phyloP scores from a whole-genome alignment of 2,329 filamentous ascomycete genomes.

The Aspergillus ustus region DNA sequence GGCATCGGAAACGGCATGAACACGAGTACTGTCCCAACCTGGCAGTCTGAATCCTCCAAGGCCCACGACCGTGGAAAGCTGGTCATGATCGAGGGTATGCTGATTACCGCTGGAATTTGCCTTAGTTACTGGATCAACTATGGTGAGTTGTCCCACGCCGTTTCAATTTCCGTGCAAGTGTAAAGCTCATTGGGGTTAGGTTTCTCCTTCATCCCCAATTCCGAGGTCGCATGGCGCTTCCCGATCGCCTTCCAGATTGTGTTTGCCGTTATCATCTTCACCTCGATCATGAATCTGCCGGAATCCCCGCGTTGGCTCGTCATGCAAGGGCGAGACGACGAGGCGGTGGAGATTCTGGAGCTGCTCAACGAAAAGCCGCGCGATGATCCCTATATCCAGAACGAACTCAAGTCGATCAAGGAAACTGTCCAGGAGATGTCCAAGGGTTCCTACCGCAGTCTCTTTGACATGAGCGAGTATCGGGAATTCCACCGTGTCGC shows the following conservation, averaged over 20 bases:
- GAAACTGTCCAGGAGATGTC: conserved; percentile 56
- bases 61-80: conserved; percentile 25
- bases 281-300: conserved; percentile 23
- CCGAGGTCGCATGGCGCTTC: conserved; percentile 24
- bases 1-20: conserved; percentile 28
- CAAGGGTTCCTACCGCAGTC: conserved; percentile 58
- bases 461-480: conserved; percentile 63
- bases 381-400: conserved; percentile 15
- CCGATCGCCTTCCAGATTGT: conserved; percentile 26
- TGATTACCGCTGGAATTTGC: conserved; percentile 23
- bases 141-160: conserved; percentile 7
- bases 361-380: conserved; percentile 20
- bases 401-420: conserved; percentile 45
- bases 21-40: conserved; percentile 26
- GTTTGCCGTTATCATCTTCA: conserved; percentile 25
- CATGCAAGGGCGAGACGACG: conserved; percentile 21
- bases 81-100: conserved; percentile 26
- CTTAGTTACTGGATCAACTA: conserved; percentile 29
- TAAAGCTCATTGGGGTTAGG: background rate
- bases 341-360: conserved; percentile 19
- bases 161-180: too few relatives aligned
- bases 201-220: conserved; percentile 8
- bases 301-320: conserved; percentile 27
- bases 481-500: conserved; percentile 61
- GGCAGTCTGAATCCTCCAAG: conserved; percentile 27